phyloP scores from a whole-genome alignment of 116 monocot genomes.

The Dioscorea cayenensis region DNA sequence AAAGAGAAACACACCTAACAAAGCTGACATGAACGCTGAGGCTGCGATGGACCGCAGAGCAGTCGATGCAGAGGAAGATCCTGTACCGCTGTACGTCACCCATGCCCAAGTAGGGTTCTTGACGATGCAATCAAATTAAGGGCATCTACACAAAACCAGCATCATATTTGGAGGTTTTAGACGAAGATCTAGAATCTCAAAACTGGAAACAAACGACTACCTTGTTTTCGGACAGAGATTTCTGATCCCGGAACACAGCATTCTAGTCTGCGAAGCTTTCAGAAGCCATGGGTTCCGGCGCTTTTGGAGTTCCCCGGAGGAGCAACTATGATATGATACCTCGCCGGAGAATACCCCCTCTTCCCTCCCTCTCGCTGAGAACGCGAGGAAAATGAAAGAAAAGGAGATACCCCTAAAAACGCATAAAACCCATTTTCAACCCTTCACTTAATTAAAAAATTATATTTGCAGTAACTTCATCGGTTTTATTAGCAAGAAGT shows the following conservation, averaged over 20 bases:
- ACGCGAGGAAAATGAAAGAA: no score
- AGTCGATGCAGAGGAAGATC: conserved; percentile 49
- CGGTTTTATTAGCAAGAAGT: no score
- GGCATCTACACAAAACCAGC: conserved; percentile 24
- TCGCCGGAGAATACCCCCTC: no score
- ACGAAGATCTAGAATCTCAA: not conserved
- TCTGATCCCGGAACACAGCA: conserved; percentile 54
- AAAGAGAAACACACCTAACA: conserved; percentile 18
- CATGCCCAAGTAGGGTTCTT: conserved; percentile 51
- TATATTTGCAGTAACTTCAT: no score
- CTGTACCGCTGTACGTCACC: conserved; percentile 52
- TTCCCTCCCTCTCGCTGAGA: no score
- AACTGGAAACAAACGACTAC: not conserved
- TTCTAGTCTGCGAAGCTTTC: conserved; percentile 34
- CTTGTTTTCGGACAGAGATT: conserved; percentile 52
- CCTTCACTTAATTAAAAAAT: no score
- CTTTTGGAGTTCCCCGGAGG: not conserved
- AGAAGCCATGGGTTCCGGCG: conserved; percentile 22
- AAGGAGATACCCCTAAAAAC: no score
- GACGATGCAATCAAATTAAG: conserved; percentile 50
- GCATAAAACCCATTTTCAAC: no score
- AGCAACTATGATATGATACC: not conserved
- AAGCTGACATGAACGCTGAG: conserved; percentile 50
- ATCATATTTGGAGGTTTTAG: conserved; percentile 14
- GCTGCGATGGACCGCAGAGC: conserved; percentile 49